Percentiles rank a stretch among this genome's conserved stretches.
These are phyloP conservation scores for Prunus armeniaca DNA, from an alignment of 306 rosid genomes.

Conservation along the genomic window DNA sequence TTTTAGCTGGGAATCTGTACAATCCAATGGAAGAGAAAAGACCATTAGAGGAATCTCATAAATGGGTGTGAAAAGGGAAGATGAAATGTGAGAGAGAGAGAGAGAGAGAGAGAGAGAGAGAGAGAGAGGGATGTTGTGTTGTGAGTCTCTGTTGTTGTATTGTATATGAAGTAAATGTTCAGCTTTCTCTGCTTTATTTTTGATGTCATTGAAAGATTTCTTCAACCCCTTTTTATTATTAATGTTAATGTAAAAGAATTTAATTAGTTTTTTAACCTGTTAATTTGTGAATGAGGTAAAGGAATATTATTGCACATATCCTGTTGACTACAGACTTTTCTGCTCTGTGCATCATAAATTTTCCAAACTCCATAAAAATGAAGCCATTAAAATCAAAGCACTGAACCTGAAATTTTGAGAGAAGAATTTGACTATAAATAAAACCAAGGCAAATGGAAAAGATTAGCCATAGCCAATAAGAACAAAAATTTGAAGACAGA, in stretches of 20 bases:
- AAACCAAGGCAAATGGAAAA: conserved; percentile 3
- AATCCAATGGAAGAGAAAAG: conserved; percentile 79
- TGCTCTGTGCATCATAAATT: conserved; percentile 22
- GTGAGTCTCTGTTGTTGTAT: conserved; percentile 61
- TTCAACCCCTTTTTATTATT: conserved; percentile 21
- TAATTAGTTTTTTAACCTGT: conserved; percentile 17
- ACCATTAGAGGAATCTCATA: conserved; percentile 74
- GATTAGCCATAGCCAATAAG: conserved; percentile 30
- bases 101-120: conserved; percentile 38
- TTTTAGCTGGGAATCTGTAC: conserved; percentile 43
- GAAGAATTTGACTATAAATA: conserved; percentile 16
- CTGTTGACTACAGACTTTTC: conserved; percentile 64
- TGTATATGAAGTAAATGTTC: conserved; percentile 69
- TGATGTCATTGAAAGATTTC: conserved; percentile 36
- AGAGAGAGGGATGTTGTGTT: conserved; percentile 10
- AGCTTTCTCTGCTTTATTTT: conserved; percentile 34
- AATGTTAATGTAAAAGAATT: neutral
- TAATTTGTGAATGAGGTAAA: conserved; percentile 21
- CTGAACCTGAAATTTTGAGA: conserved; percentile 5
- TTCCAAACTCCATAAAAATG: conserved; percentile 35
- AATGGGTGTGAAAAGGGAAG: conserved; percentile 75
- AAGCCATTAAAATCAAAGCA: conserved; percentile 16
- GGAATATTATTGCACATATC: conserved; percentile 57
- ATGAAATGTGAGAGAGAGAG: conserved; percentile 49
- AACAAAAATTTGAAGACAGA: conserved; percentile 25